Conservation (phyloP, 805 yeast genomes). For the Clavispora fructus region DNA sequence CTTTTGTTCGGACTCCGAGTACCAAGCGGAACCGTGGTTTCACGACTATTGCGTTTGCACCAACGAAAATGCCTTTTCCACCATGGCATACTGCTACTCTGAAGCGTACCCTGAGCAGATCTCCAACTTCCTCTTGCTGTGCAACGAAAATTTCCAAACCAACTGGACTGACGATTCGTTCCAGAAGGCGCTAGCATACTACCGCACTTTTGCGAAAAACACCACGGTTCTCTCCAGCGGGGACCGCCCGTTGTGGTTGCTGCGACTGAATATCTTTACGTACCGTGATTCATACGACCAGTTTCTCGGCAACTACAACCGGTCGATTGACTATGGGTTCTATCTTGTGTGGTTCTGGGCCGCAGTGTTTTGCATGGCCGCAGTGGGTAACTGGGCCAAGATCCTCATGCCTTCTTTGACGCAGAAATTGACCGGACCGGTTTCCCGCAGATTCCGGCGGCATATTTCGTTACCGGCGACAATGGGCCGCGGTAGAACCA, state of each 20-base stretch:
- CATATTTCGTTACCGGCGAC: slow-evolving; percentile 38
- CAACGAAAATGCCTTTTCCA: slow-evolving; percentile 30
- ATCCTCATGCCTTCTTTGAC: slow-evolving; percentile 18
- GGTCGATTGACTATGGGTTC: slow-evolving; percentile 33
- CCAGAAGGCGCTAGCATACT: slow-evolving; percentile 13
- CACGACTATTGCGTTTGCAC: slow-evolving; percentile 19
- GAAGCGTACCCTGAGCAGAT: slow-evolving; percentile 20
- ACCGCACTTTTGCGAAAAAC: background rate
- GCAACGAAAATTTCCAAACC: slow-evolving; percentile 17
- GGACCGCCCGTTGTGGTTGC: slow-evolving; percentile 21
- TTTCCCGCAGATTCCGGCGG: slow-evolving; percentile 28
- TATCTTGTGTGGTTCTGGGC: slow-evolving; percentile 29
- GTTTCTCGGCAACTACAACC: slow-evolving; percentile 37
- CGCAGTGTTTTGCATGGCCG: slow-evolving; percentile 19
- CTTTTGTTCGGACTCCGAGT: background rate
- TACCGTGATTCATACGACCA: slow-evolving; percentile 28
- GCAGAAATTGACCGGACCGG: slow-evolving; percentile 20
- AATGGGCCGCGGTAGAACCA: slow-evolving; percentile 21
- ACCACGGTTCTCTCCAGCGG: background rate
- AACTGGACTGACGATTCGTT: slow-evolving; percentile 19
- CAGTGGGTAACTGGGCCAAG: slow-evolving; percentile 31
- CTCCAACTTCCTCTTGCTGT: slow-evolving; percentile 20
- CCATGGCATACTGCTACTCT: slow-evolving; percentile 32
- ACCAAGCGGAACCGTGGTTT: background rate
- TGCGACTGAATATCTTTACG: slow-evolving; percentile 14